Conservation (phyloP, 108 stramenopile species). For the Pseudonitzschia pungens region DNA sequence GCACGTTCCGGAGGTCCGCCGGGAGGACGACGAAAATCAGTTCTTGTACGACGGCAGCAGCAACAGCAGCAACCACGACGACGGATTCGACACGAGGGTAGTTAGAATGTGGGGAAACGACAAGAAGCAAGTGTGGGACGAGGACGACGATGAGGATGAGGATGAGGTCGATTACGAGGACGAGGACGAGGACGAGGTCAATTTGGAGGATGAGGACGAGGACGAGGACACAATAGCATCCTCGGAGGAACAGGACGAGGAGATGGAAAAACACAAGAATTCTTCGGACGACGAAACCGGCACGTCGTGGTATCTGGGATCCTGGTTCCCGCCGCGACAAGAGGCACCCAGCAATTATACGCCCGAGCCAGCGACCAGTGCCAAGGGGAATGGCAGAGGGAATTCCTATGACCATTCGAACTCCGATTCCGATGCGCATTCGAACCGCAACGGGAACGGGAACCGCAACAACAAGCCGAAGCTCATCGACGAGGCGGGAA, state of each 20-base stretch:
- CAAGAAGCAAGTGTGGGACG: background rate
- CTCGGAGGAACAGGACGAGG: no score
- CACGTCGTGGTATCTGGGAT: background rate
- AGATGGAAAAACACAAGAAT: no score
- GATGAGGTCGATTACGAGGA: no score
- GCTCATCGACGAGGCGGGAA: constrained; percentile 5
- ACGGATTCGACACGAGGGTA: background rate
- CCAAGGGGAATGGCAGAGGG: no score
- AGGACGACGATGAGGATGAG: background rate
- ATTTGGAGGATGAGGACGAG: no score
- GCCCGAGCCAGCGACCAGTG: no score
- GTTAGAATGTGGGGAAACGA: no score
- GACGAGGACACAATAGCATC: no score
- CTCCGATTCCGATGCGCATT: no score
- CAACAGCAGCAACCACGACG: background rate
- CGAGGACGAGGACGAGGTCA: no score
- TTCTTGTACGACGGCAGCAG: background rate
- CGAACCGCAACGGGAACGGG: background rate
- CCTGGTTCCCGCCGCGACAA: background rate
- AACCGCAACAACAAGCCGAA: constrained; percentile 4
- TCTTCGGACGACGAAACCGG: background rate
- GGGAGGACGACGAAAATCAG: background rate
- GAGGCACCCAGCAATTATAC: no score
- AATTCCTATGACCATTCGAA: no score
- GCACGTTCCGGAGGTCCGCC: constrained; percentile 49